Base-by-base conservation (phyloP, 768 basidiomycete species). In the Suillus subluteus region DNA sequence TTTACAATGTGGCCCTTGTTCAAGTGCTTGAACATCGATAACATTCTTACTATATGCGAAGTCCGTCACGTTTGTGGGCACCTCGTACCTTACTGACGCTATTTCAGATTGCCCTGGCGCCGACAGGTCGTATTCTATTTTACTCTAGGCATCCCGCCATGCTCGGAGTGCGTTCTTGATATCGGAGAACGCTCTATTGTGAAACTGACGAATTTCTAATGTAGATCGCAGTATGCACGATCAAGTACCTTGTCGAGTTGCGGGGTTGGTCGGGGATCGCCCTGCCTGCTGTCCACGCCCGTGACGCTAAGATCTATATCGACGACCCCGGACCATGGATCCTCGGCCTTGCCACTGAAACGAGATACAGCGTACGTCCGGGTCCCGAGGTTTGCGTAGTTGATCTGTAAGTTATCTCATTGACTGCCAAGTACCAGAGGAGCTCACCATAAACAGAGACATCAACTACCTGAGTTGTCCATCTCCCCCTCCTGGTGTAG, bases 261-360 rank as follows among this genome's bases (percentile, higher is more conserved):
- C 89, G 95, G 54, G 95, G 95, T 6, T 98, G 96, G 96, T 92
- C 88, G 73, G 96, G 96, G 4, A 89, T 97, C 62, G 90, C 92
- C 18, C 83, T 96, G 52, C 82, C 90, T 43, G 85, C 93, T 2
- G 91, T 95, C 41, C 94, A 96, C 75, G 88, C 91, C 41, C 89
- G 96, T 55, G 97, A 98, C 69, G 90, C 94, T 35, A 94, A 91
- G 74, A 94, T 99, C 62, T 94, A 95, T 70, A 91, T 96, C 68
- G 96, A 98, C 70, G 96, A 99, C 76, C 95, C 96, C 52, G 96
- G 96, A 41, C 97, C 97, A 67, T 99, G 95, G 90, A 95, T 99
- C 72, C 87, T 98, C 77, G 96, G 94, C 43, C 83, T 97, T 46
- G 88, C 94, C 13, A 93, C 92, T 2, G 91, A 96, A 74, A 90